Conservation (phyloP, 495 filamentous ascomycete species). For the Penicillium lagena region DNA sequence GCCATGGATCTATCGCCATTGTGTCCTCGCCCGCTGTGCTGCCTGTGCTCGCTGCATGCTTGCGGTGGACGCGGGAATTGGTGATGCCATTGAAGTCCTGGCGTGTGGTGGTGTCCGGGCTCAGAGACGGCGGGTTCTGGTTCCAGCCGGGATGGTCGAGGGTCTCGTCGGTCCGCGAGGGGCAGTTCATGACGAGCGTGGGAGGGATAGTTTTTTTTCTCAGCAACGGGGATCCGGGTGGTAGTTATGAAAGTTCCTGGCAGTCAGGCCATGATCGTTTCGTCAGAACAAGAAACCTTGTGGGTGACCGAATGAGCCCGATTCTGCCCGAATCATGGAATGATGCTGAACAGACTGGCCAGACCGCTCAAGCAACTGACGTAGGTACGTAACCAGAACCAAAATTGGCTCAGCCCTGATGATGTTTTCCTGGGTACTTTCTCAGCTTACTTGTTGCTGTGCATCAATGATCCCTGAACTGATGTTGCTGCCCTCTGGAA, state of each 20-base stretch:
- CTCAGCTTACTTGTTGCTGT: too few relatives aligned
- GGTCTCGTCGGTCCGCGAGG: conserved; percentile 56
- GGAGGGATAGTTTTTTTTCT: background rate
- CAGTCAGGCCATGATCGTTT: too few relatives aligned
- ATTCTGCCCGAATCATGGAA: background rate
- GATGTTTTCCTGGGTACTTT: too few relatives aligned
- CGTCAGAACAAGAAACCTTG: background rate
- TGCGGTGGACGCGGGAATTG: conserved; percentile 33
- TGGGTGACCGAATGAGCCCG: conserved; percentile 5
- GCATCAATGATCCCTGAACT: too few relatives aligned
- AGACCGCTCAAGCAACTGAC: too few relatives aligned
- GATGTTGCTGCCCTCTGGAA: too few relatives aligned
- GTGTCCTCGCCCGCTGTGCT: conserved; percentile 17
- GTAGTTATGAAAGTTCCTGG: too few relatives aligned
- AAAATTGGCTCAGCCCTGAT: too few relatives aligned
- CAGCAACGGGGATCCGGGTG: too few relatives aligned
- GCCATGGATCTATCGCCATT: conserved; percentile 16
- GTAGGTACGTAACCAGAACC: too few relatives aligned
- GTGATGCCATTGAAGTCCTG: conserved; percentile 56
- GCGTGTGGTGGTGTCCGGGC: conserved; percentile 53
- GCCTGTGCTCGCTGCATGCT: conserved; percentile 19
- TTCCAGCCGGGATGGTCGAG: conserved; percentile 50
- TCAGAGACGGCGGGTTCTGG: conserved; percentile 51
- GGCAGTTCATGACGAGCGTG: conserved; percentile 51
- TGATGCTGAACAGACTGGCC: too few relatives aligned